Percentiles rank a stretch among this genome's conserved stretches.
Conservation (phyloP, 1,139 yeast genomes). For the Candida mesenterica region DNA sequence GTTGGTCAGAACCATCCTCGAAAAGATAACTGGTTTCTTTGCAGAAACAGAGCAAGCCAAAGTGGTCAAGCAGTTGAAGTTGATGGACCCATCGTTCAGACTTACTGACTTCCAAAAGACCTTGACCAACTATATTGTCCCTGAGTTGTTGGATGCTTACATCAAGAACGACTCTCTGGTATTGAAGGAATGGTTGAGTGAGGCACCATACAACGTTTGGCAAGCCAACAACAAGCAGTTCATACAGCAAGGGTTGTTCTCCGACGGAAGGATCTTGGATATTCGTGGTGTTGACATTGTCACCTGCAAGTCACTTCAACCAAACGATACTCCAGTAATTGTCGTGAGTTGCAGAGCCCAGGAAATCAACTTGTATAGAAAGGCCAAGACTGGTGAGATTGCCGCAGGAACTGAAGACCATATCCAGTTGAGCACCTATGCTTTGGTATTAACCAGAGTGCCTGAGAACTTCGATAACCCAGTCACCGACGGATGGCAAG, state of each 20-base stretch:
- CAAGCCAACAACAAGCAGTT: constrained; percentile 91
- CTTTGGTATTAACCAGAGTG: constrained; percentile 90
- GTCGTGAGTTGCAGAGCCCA: constrained; percentile 97
- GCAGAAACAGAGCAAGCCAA: constrained; percentile 96
- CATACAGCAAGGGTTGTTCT: constrained; percentile 85
- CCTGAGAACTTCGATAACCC: constrained; percentile 89
- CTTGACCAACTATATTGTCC: constrained; percentile 87
- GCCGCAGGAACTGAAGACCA: constrained; percentile 97
- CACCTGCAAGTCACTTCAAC: constrained; percentile 84
- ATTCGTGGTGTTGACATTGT: constrained; percentile 94
- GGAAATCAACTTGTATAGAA: constrained; percentile 87
- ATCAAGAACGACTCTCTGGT: constrained; percentile 85
- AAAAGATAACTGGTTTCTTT: constrained; percentile 81
- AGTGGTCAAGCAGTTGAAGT: constrained; percentile 80
- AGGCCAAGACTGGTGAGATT: constrained; percentile 86
- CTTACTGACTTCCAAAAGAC: constrained; percentile 79
- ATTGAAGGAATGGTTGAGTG: constrained; percentile 89
- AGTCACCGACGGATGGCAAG: constrained; percentile 97
- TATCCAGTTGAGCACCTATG: constrained; percentile 89
- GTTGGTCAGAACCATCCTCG: constrained; percentile 73
- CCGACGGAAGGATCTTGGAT: constrained; percentile 90
- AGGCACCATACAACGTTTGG: constrained; percentile 95
- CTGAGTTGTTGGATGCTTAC: constrained; percentile 94
- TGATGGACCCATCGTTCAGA: constrained; percentile 87
- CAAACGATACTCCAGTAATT: constrained; percentile 88